Evolutionary conservation across 352 stramenopile genomes (phyloP), one percentile per base, ranked within the genome.

Genomic region (Globisporangium carolinianum): DNA sequence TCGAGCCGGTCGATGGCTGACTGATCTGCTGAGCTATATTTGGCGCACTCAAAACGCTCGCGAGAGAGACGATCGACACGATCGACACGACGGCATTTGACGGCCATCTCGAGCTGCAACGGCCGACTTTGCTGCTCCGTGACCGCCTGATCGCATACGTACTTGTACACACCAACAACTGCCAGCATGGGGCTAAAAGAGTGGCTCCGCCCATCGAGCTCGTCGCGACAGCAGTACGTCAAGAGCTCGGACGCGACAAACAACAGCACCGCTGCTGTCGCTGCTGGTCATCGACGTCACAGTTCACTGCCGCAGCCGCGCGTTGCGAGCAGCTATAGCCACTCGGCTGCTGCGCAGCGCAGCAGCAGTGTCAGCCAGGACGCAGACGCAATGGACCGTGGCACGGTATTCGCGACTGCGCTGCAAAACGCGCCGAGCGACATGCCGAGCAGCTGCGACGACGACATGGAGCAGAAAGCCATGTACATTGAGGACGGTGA

Each of bases 131-230:
- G 11, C 11, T 43, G 39, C 39, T 43, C 39, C 24, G 24, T 32
- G 39, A 43, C 8, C 11, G 39, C 39, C 11, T 11, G 5, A 8
- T 12, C 4, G 11, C 39, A 43, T 11, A 43, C 11, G 11, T 43
- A 43, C 39, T 12, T 43, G 11, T 43, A 43, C 12, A 24, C 45
- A 15, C 9, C 15, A 24, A 48, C 32, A 6, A 42, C 12, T 8
- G 3, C 14, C 48, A 18, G 4, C 24, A 89, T 89, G 79, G 79
- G 76, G 5, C 63, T 89, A 18, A 89, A 83, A 66, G 74, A 84
- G 55, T 85, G 76, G 76, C 65, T 79, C 47, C 72, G 77, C 57
- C 69, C 83, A 61, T 75, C 73, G 15, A n/a, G 47, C 39, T n/a
- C 42, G 51, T 53, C 41, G 32, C 37, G 3, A 6, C 1, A 63